Conservation (phyloP, 129 eudicot species). For the Helichrysum umbraculigerum region DNA sequence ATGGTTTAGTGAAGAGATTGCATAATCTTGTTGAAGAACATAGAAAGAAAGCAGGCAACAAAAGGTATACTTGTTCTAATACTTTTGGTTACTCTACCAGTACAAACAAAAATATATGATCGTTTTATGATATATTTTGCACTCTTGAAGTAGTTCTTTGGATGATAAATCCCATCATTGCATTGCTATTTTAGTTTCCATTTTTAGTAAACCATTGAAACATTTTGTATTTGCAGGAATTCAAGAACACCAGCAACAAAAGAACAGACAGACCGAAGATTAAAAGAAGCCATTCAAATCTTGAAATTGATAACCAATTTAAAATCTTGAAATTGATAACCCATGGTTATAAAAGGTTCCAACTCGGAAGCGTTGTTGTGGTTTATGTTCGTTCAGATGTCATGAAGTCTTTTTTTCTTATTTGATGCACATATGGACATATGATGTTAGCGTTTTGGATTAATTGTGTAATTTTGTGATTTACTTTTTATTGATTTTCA, state of each 20-base stretch:
- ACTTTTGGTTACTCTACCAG: background rate
- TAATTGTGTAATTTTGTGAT: background rate
- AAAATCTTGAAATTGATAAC: slow-evolving; percentile 40
- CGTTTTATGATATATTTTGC: too few species aligned
- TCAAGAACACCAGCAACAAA: slow-evolving; percentile 24
- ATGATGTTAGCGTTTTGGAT: background rate
- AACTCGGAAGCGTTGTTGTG: slow-evolving; percentile 22
- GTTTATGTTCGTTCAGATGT: background rate
- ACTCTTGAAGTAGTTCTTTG: too few species aligned
- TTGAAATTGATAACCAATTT: slow-evolving; percentile 30
- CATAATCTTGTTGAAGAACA: slow-evolving; percentile 71
- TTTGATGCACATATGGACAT: slow-evolving; percentile 15
- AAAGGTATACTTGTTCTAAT: slow-evolving; percentile 41
- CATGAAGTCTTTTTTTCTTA: slow-evolving; percentile 19
- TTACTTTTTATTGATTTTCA: background rate
- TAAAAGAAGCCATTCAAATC: slow-evolving; percentile 63
- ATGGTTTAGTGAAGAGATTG: slow-evolving; percentile 67
- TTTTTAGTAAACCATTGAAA: background rate
- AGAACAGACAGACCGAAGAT: slow-evolving; percentile 54
- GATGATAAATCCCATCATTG: background rate
- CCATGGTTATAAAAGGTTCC: slow-evolving; percentile 21
- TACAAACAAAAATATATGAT: too few species aligned
- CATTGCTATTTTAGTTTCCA: background rate
- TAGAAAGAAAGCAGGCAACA: slow-evolving; percentile 57
- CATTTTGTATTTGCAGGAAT: slow-evolving; percentile 45